These are phyloP conservation scores for Nothophytophthora sp. DNA, from an alignment of 352 stramenopile genomes.

Conservation along the genomic window DNA sequence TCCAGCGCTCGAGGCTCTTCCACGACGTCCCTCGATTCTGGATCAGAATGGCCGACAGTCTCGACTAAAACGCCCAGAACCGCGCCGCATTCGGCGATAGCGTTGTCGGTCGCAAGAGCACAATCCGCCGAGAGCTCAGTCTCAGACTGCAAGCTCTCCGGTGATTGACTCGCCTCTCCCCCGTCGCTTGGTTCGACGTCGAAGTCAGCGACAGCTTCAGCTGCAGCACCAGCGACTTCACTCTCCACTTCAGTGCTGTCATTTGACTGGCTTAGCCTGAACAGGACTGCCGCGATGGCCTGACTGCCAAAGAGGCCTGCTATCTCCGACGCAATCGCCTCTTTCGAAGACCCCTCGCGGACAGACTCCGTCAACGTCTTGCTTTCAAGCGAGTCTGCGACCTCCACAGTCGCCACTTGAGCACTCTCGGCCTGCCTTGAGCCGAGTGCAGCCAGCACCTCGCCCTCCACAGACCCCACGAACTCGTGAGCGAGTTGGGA, in stretches of 20 bases:
- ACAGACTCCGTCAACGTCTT: not conserved
- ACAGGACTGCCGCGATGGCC: slow-evolving; percentile 16
- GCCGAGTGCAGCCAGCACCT: not conserved
- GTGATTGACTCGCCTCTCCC: no score
- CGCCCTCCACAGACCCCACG: slow-evolving; percentile 3
- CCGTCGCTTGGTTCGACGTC: no score
- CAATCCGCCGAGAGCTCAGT: no score
- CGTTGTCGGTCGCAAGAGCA: no score
- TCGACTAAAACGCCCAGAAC: no score
- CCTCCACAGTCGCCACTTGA: not conserved
- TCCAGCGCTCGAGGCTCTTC: no score
- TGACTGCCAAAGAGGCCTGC: slow-evolving; percentile 10
- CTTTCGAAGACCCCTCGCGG: slow-evolving; percentile 2
- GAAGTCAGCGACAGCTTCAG: no score
- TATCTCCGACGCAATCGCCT: slow-evolving; percentile 9
- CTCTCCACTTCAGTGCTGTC: not conserved
- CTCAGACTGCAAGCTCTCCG: no score
- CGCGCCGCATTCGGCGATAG: no score
- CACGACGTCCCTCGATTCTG: no score
- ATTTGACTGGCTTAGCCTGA: slow-evolving; percentile 1
- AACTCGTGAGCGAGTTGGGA: not conserved
- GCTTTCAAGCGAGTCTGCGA: not conserved
- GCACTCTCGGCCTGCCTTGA: not conserved
- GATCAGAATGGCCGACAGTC: no score
- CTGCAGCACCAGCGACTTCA: not conserved